Conservation (phyloP, 139 green algal species). For the Chlamydomonas incerta region DNA sequence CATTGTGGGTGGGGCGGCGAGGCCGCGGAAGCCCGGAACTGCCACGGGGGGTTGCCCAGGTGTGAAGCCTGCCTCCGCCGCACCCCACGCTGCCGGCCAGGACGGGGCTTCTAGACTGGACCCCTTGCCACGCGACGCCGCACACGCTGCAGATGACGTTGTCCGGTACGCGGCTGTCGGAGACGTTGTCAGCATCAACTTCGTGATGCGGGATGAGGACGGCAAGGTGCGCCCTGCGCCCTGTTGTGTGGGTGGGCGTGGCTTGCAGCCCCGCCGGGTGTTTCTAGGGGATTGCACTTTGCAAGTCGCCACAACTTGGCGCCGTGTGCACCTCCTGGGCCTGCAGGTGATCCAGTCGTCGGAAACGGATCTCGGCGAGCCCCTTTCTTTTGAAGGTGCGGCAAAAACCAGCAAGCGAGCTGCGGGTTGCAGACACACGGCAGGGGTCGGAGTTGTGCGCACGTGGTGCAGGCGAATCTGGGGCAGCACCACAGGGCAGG, state of each 20-base stretch:
- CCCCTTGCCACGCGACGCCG: too few relatives aligned
- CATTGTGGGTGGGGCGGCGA: too few relatives aligned
- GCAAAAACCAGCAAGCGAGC: neutral
- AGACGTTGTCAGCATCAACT: conserved; percentile 75
- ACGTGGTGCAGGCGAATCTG: too few relatives aligned
- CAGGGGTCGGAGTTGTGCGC: too few relatives aligned
- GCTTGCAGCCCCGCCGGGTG: too few relatives aligned
- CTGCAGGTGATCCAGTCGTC: conserved; percentile 61
- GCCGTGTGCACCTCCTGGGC: too few relatives aligned
- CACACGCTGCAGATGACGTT: conserved; percentile 47
- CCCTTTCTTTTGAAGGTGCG: conserved; percentile 83
- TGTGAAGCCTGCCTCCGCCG: too few relatives aligned
- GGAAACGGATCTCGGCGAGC: conserved; percentile 58
- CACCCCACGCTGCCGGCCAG: too few relatives aligned
- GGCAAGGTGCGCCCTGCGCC: conserved; percentile 78
- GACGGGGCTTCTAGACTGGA: too few relatives aligned
- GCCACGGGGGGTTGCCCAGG: neutral
- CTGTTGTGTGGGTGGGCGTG: neutral
- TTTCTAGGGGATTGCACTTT: too few relatives aligned
- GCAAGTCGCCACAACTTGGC: too few relatives aligned
- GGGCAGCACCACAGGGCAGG: too few relatives aligned
- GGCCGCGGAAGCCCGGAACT: neutral
- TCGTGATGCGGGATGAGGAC: conserved; percentile 61
- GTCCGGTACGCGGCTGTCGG: conserved; percentile 63
- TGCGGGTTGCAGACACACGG: neutral